These are phyloP conservation scores for Phytophthora pluvialis DNA, from an alignment of 352 stramenopile genomes.

Conservation along the genomic window DNA sequence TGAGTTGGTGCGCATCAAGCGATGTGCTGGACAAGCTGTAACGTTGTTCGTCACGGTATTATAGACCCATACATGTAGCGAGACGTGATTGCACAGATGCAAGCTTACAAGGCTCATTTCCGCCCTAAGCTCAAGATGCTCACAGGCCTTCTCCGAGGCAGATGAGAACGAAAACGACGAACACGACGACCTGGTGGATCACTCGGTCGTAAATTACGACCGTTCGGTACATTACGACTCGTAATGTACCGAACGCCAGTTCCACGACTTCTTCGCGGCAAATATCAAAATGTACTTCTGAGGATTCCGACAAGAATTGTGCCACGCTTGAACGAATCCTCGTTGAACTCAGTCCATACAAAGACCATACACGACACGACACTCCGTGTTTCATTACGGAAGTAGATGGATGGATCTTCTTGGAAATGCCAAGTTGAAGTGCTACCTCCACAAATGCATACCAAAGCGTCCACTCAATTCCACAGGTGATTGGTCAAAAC, in stretches of 20 bases:
- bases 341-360: too few species aligned
- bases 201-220: too few species aligned
- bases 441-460: not conserved
- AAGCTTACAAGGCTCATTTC: constrained; percentile 94
- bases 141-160: constrained; percentile 94
- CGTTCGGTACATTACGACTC: too few species aligned
- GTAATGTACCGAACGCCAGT: constrained; percentile 98
- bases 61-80: constrained; percentile 97
- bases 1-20: constrained; percentile 97
- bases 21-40: constrained; percentile 93
- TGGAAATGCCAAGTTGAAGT: constrained; percentile 7
- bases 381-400: too few species aligned
- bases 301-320: constrained; percentile 1
- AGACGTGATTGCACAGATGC: constrained; percentile 96
- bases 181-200: constrained; percentile 99
- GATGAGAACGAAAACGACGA: constrained; percentile 94
- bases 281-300: constrained; percentile 89
- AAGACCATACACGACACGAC: too few species aligned
- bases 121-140: constrained; percentile 87
- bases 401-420: too few species aligned
- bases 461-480: not conserved
- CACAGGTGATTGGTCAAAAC: constrained; percentile 16
- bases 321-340: too few species aligned
- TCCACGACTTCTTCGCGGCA: constrained; percentile 98
- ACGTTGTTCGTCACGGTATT: constrained; percentile 98